Base-by-base conservation (phyloP, 23 red algal genomes). In the Gracilaria domingensis region DNA sequence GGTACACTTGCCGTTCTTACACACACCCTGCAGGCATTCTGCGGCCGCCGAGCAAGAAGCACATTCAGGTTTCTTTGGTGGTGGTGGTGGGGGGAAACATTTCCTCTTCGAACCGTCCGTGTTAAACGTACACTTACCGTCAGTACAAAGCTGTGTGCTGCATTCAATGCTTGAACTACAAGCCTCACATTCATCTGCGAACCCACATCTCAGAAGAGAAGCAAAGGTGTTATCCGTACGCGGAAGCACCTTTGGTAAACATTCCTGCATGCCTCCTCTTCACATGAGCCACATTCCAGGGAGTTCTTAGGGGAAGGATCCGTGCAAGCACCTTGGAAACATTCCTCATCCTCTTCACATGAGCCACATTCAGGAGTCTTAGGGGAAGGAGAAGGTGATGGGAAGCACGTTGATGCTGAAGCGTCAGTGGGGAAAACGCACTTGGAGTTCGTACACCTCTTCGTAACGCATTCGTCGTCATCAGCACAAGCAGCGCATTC, bases 1-100 rank as follows among this genome's bases (percentile, higher is more conserved):
- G 16, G 71, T 79, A 42, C 87, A 90, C 40, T 90, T 90, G 20
- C 87, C 87, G 21, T 79, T 81, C 71, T 16, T 57, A 29, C 87
- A 90, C 4, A 81, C 36, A 4, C 75, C 58, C 20, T 39, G 53
- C n/a, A 13, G 28, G 32, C 84, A 87, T 56, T 74, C 42, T 7
- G 48, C 50, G 17, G 17, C 26, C 26, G 7, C 18, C 17, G 21
- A 23, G 20, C 84, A 87, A 4, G 37, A 2, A n/a, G n/a, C 84
- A 44, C 84, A 87, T 42, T 87, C 84, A 4, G 35, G 29, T 33
- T 72, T 67, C n/a, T 28, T 71, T 23, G 82, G 61, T 3, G 39
- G 8, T 37, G 67, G 64, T 47, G 79, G 79, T 64, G 8, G 16
- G 14, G 79, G 73, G 87, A 90, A 90, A 71, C 87, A 90, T 28